A percentile compares a stretch with the other conserved stretches of the same genome.
phyloP scores from a whole-genome alignment of 2,329 filamentous ascomycete genomes.

The Catunica adiposa region DNA sequence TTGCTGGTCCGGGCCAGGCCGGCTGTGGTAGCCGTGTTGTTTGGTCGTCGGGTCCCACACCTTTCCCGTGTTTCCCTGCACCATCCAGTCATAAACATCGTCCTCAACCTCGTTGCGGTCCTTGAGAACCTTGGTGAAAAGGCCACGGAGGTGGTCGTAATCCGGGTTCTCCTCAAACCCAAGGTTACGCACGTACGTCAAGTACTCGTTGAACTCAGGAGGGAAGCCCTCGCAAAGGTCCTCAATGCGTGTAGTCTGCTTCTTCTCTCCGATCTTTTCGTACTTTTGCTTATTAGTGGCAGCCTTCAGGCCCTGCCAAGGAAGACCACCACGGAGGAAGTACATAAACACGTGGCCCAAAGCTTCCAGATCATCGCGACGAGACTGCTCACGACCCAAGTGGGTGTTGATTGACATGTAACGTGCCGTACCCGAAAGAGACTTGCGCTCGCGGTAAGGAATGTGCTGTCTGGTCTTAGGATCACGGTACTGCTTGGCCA shows the following conservation, averaged over 20 bases:
- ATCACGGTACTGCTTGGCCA: constrained; percentile 98
- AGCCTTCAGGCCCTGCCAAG: constrained; percentile 58
- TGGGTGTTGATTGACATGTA: constrained; percentile 99
- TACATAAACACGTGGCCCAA: constrained; percentile 62
- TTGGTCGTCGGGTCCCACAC: constrained; percentile 67
- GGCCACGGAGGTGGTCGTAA: constrained; percentile 91
- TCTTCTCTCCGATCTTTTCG: constrained; percentile 99
- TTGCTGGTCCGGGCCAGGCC: constrained; percentile 25
- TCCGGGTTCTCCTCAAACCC: constrained; percentile 97
- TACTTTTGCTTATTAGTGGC: constrained; percentile 90
- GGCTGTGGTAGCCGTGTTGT: constrained; percentile 33
- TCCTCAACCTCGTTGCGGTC: constrained; percentile 89
- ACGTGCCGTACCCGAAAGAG: constrained; percentile 83
- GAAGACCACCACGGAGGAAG: constrained; percentile 52
- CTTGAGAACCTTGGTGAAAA: constrained; percentile 92
- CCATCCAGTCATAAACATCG: constrained; percentile 99
- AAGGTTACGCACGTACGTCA: constrained; percentile 92
- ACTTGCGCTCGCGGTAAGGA: constrained; percentile 91
- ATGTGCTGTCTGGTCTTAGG: constrained; percentile 99
- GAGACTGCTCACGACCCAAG: constrained; percentile 85
- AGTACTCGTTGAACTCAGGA: constrained; percentile 93
- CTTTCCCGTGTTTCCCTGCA: constrained; percentile 61
- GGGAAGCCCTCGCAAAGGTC: constrained; percentile 93
- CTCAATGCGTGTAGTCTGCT: constrained; percentile 93
- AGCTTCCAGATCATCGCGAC: constrained; percentile 89